Percentiles rank a stretch among this genome's conserved stretches.
Conservation (phyloP, 148 eudicot genomes). For the Suaeda aralocaspica region DNA sequence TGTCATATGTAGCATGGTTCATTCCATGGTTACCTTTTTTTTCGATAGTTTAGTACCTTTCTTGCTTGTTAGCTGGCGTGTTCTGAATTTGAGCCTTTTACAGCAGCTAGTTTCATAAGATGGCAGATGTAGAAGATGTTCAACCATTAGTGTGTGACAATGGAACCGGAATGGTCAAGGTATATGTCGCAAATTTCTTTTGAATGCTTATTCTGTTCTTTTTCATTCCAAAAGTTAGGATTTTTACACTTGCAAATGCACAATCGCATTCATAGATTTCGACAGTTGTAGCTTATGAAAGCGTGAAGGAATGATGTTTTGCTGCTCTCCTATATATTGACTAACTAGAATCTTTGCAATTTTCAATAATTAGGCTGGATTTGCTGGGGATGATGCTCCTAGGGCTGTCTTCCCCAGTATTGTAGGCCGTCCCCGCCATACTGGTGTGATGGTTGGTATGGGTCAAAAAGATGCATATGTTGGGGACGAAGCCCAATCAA, state of each 20-base stretch:
- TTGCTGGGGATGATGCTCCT: conserved; percentile 69
- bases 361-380: conserved; percentile 41
- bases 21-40: background rate
- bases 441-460: no score
- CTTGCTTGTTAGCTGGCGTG: background rate
- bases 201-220: no score
- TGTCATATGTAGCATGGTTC: background rate
- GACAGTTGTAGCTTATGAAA: background rate
- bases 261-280: no score
- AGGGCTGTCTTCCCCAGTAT: conserved; percentile 61
- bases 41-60: background rate
- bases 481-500: no score
- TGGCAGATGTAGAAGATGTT: conserved; percentile 64
- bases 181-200: conserved; percentile 11
- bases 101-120: conserved; percentile 33
- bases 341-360: conserved; percentile 4
- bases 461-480: no score
- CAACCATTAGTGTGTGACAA: conserved; percentile 63
- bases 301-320: background rate
- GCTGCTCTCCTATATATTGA: background rate
- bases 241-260: no score
- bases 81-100: background rate
- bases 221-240: no score
- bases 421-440: no score
- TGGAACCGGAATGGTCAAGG: conserved; percentile 61